These are phyloP conservation scores for Claviceps spartinae DNA, from an alignment of 2,329 filamentous ascomycete genomes.

Conservation along the genomic window DNA sequence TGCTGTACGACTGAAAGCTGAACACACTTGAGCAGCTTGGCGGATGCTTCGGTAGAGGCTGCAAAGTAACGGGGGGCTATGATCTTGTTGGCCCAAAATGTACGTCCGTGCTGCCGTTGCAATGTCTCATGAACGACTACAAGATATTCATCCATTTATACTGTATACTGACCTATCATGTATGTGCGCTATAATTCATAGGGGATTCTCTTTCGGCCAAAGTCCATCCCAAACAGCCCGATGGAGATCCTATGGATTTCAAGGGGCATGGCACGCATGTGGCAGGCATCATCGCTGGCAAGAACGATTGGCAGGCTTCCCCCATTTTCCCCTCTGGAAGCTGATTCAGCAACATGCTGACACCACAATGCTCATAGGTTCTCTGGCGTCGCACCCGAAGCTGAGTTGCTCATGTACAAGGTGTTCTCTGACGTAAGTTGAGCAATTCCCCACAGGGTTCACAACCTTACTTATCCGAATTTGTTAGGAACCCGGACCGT, in stretches of 20 bases:
- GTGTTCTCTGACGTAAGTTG: conserved; percentile 25
- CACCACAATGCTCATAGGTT: conserved; percentile 15
- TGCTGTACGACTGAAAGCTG: neutral
- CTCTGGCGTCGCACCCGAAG: conserved; percentile 31
- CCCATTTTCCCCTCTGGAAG: neutral
- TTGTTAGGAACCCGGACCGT: neutral
- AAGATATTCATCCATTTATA: neutral
- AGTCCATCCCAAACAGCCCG: conserved; percentile 17
- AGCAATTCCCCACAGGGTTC: neutral
- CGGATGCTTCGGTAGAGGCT: conserved; percentile 25
- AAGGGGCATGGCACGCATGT: conserved; percentile 17
- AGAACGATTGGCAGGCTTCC: conserved; percentile 19
- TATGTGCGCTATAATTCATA: neutral
- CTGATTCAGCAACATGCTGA: neutral
- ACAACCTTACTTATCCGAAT: neutral
- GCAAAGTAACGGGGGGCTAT: conserved; percentile 24
- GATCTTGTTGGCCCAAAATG: conserved; percentile 23
- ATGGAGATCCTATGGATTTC: conserved; percentile 13
- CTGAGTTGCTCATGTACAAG: conserved; percentile 29
- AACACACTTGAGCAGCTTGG: conserved; percentile 17
- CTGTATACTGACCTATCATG: neutral
- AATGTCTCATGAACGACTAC: neutral
- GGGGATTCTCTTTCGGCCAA: conserved; percentile 3
- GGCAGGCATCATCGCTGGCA: conserved; percentile 34
- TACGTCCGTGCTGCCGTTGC: conserved; percentile 7